A percentile compares a stretch with the other conserved stretches of the same genome.
Evolutionary conservation across 2,329 filamentous ascomycete species (phyloP).

Genomic region (Amesomyces nigricolor): DNA sequence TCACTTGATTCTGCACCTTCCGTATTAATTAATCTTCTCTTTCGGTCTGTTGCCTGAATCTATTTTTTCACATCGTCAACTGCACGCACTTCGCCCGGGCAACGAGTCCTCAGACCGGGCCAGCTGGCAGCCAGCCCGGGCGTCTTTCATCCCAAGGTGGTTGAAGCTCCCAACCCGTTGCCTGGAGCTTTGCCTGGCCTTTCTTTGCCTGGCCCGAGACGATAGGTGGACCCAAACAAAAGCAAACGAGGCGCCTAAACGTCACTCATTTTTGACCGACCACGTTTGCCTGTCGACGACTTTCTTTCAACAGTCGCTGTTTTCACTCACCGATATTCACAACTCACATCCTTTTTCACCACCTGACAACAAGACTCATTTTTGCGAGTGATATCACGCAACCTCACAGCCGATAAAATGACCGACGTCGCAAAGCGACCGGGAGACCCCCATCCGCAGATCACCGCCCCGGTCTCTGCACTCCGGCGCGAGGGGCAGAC

Average conservation of each 20-base stretch:
- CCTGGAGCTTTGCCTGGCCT: no score
- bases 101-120: no score
- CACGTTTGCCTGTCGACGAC: not conserved
- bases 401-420: slow-evolving; percentile 14
- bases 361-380: not conserved
- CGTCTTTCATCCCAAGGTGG: no score
- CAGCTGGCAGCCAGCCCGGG: no score
- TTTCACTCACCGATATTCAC: slow-evolving; percentile 15
- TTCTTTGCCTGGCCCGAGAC: no score
- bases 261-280: slow-evolving; percentile 1
- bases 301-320: not conserved
- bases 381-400: slow-evolving; percentile 1
- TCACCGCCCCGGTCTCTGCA: slow-evolving; percentile 15
- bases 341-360: not conserved
- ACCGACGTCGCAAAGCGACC: slow-evolving; percentile 18
- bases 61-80: no score
- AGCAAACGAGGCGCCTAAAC: not conserved
- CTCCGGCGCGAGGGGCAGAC: slow-evolving; percentile 15
- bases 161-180: no score
- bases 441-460: slow-evolving; percentile 7
- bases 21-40: no score
- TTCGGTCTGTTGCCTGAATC: no score
- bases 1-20: no score
- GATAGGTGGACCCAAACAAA: not conserved
- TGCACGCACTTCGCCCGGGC: no score